Base-by-base conservation (phyloP, 2,329 filamentous ascomycete species). In the Davidsoniella eucalypti region DNA sequence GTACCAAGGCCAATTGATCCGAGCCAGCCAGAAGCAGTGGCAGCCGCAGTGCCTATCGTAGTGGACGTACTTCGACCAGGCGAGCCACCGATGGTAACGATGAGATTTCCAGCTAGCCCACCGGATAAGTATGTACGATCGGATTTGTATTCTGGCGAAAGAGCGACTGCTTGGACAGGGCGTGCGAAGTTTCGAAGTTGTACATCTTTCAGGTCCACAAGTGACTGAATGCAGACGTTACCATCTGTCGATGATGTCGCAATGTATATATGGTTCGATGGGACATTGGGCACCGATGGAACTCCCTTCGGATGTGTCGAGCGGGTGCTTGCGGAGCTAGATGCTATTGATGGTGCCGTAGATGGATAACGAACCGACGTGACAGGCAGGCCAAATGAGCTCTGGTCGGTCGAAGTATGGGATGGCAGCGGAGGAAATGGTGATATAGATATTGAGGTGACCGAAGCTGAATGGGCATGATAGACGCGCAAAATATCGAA, bases 161-260 rank as follows among this genome's bases (percentile, higher is more conserved):
- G 66, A 0, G 88, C 86, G 1, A 98, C 87, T 5, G 87, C 80
- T 60, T 95, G 87, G 2, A 98, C 80, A 0, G 93, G 93, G 4
- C 93, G 78, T 1, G 86, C 87, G 67, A 96, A 98, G 62, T 95
- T 95, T 25, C 92, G 81, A 25, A 96, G 66, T 52, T 87, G 82
- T 2, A 95, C 87, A 65, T 98, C 92, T 59, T 87, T 93, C 37
- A 82, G 67, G 59, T 98, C 90, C 17, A 92, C 68, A 17, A 98
- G 68, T 1, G 87, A 94, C 52, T 87, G 82, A 1, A 98, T 78
- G 58, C 92, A 96, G 12, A 98, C 86, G 60, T 95, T 90, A 16
- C 92, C 93, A 63, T 98, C 92, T 61, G 94, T 85, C 0, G 92
- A 96, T 0, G 92, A 87, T 1, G 90, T 94, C 1, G 84, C 90